Conservation (phyloP, 2,329 filamentous ascomycete species). For the Talaromyces sp. region DNA sequence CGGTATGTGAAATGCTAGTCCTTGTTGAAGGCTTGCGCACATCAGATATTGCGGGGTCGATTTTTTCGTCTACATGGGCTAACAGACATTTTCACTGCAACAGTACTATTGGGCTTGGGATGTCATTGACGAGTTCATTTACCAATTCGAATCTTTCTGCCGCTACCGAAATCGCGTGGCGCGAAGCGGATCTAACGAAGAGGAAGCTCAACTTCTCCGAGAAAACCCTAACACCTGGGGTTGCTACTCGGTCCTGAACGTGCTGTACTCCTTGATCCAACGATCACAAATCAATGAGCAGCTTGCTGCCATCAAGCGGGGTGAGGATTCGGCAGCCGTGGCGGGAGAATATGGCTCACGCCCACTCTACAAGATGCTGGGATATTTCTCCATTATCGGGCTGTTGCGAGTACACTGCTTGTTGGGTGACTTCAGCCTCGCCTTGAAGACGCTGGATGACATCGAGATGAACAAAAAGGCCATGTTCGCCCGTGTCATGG, state of each 20-base stretch:
- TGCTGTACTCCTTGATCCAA: slow-evolving; percentile 98
- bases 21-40: background rate
- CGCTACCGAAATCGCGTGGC: slow-evolving; percentile 91
- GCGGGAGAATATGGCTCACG: slow-evolving; percentile 93
- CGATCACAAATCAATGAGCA: slow-evolving; percentile 97
- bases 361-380: slow-evolving; percentile 94
- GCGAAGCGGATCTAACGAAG: slow-evolving; percentile 72
- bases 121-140: slow-evolving; percentile 99
- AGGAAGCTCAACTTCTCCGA: slow-evolving; percentile 83
- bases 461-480: slow-evolving; percentile 99
- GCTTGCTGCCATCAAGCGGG: slow-evolving; percentile 86
- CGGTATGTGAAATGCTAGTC: slow-evolving; percentile 55
- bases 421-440: slow-evolving; percentile 94
- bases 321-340: slow-evolving; percentile 80
- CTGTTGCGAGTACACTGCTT: slow-evolving; percentile 93
- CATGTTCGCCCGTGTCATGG: slow-evolving; percentile 99
- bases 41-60: background rate
- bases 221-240: slow-evolving; percentile 99
- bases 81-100: slow-evolving; percentile 1
- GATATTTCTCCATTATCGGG: slow-evolving; percentile 98
- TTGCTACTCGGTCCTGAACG: slow-evolving; percentile 98
- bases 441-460: slow-evolving; percentile 96
- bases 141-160: slow-evolving; percentile 99
- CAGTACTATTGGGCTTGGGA: slow-evolving; percentile 99
- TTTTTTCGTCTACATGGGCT: background rate